phyloP scores from a whole-genome alignment of 202 grass and related monocot species.

The Brachypodium distachyon region DNA sequence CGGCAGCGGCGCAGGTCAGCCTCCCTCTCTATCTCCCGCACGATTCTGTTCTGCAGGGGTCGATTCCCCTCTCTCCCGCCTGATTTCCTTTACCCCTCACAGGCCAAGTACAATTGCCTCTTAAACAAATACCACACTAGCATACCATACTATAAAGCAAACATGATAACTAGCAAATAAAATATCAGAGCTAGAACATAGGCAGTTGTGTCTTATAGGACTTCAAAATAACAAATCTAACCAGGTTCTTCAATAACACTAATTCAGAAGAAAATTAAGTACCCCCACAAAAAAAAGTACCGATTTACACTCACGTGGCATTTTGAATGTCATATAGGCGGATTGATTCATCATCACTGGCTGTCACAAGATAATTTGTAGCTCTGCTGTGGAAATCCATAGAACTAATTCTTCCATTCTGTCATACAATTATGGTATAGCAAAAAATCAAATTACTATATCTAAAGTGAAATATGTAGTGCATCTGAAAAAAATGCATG shows the following conservation, averaged over 20 bases:
- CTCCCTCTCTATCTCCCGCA: too few relatives aligned
- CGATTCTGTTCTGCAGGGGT: too few relatives aligned
- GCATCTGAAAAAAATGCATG: not conserved
- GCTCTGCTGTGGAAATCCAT: constrained; percentile 92
- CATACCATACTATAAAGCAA: not conserved
- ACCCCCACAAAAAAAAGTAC: too few relatives aligned
- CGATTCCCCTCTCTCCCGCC: too few relatives aligned
- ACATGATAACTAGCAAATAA: not conserved
- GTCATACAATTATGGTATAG: constrained; percentile 19
- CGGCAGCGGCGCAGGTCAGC: too few relatives aligned
- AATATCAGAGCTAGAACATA: not conserved
- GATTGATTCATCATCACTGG: constrained; percentile 96
- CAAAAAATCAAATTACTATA: not conserved
- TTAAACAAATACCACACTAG: not conserved
- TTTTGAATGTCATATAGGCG: constrained; percentile 92
- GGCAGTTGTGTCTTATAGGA: not conserved
- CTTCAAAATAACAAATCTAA: not conserved
- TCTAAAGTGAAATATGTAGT: not conserved
- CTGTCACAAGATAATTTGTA: constrained; percentile 83
- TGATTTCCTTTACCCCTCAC: too few relatives aligned
- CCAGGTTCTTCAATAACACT: not conserved
- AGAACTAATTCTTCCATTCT: constrained; percentile 97
- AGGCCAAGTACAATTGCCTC: not conserved
- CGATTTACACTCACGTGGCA: constrained; percentile 49
- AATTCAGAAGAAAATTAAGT: not conserved